Percentiles rank a stretch among this genome's conserved stretches.
Evolutionary conservation across 129 eudicot species (phyloP).

Genomic region (Centaurea solstitialis): DNA sequence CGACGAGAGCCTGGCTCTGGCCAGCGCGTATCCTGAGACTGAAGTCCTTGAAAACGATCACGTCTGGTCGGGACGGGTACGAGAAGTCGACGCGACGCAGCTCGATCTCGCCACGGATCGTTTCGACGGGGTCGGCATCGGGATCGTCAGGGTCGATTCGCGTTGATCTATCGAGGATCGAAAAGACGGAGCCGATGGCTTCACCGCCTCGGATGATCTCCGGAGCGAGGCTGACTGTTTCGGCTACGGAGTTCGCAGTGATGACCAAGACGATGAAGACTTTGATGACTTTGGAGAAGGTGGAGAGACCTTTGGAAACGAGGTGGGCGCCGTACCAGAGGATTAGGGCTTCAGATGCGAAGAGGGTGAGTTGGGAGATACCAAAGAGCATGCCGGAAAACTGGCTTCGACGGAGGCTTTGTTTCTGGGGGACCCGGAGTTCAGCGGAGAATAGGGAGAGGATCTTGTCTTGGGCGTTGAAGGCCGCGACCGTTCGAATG

Average conservation of each 20-base stretch:
- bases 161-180: constrained; percentile 78
- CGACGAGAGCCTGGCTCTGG: constrained; percentile 95
- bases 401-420: constrained; percentile 78
- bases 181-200: constrained; percentile 87
- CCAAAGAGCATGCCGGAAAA: constrained; percentile 84
- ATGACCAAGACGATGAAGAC: constrained; percentile 86
- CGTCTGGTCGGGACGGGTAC: constrained; percentile 90
- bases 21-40: constrained; percentile 92
- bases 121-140: constrained; percentile 72
- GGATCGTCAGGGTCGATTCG: constrained; percentile 87
- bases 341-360: constrained; percentile 87
- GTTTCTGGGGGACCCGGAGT: constrained; percentile 74
- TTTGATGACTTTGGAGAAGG: constrained; percentile 90
- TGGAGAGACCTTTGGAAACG: constrained; percentile 74
- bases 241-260: constrained; percentile 94
- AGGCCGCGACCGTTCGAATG: constrained; percentile 95
- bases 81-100: constrained; percentile 90
- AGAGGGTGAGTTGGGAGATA: constrained; percentile 90
- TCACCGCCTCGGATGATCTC: constrained; percentile 95
- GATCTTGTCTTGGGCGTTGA: constrained; percentile 90
- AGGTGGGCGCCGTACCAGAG: constrained; percentile 97
- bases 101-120: constrained; percentile 87
- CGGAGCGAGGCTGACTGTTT: constrained; percentile 94
- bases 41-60: constrained; percentile 73
- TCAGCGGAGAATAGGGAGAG: constrained; percentile 69